phyloP scores from a whole-genome alignment of 2,329 filamentous ascomycete species.

The Rhexocercosporidium sp. region DNA sequence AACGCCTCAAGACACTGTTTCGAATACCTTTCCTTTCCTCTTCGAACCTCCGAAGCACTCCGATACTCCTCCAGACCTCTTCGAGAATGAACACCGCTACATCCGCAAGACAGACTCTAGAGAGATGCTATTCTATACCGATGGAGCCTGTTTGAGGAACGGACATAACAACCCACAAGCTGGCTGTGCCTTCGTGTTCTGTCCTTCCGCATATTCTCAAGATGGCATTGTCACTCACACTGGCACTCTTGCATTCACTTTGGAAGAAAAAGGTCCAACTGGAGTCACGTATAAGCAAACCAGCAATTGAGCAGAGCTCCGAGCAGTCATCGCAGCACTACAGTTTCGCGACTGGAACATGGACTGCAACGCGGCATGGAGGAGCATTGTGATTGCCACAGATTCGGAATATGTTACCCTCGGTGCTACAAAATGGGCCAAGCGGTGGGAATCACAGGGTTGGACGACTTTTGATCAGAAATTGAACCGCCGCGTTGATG shows the following conservation, averaged over 20 bases:
- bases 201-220: constrained; percentile 25
- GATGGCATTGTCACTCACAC: constrained; percentile 14
- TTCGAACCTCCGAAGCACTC: constrained; percentile 2
- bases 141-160: constrained; percentile 53
- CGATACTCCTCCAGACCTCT: constrained; percentile 4
- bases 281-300: constrained; percentile 47
- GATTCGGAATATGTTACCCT: constrained; percentile 57
- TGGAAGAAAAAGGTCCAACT: constrained; percentile 52
- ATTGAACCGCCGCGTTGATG: constrained; percentile 23
- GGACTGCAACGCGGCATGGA: constrained; percentile 45
- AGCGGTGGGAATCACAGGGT: constrained; percentile 49
- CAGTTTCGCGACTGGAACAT: constrained; percentile 49
- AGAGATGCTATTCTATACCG: constrained; percentile 50
- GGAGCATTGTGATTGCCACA: constrained; percentile 55
- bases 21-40: no score
- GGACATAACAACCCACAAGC: constrained; percentile 46
- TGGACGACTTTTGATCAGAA: constrained; percentile 48
- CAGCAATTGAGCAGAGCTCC: constrained; percentile 61
- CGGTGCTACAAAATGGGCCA: constrained; percentile 51
- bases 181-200: constrained; percentile 47
- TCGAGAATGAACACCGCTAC: constrained; percentile 22
- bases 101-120: constrained; percentile 42
- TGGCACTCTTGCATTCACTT: constrained; percentile 39
- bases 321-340: constrained; percentile 57
- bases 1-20: no score